Evolutionary conservation across 306 rosid genomes (phyloP), one percentile per base, ranked within the genome.

Genomic region (Acmispon strigosus): DNA sequence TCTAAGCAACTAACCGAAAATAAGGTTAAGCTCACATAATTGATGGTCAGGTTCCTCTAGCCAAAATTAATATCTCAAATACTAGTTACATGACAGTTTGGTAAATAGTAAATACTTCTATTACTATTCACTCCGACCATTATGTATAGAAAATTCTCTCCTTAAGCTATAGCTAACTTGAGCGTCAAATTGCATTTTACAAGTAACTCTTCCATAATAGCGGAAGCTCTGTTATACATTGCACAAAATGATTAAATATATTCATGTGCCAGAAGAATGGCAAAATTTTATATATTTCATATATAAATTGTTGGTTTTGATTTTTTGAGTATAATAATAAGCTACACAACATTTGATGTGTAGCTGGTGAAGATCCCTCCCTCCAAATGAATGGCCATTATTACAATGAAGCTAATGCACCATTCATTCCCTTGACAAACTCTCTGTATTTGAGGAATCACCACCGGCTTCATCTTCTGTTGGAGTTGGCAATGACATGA

Each of bases 401-500:
- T 19, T 14, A 53, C 34, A 39, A 19, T 37, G 0, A 17, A 36
- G 1, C 19, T 22, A 9, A 2, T 20, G 39, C 14, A 22, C 57
- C 17, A 20, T 47, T 76, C 49, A 67, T 41, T 67, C 75, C 29
- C 71, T 51, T 49, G 75, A 17, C 1, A 53, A 39, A 41, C 12
- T 59, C 7, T 44, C 1, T 36, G 48, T 10, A 61, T 22, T 22
- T 22, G 24, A 22, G 24, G 24, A 22, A 22, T 1, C 24, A 22
- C 24, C 24, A 22, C 24, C 3, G 24, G 24, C 2, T 22, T 22
- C 24, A 22, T 22, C 24, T 22, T 50, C 64, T 50, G 1, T 12
- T 10, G 68, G 78, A 56, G 67, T 55, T 41, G 56, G 52, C 34
- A 76, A 19, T 62, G 71, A 19, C 59, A 17, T 12, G 14, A n/a